These are phyloP conservation scores for Penicillium robsamsonii DNA, from an alignment of 495 filamentous ascomycete genomes.

Conservation along the genomic window DNA sequence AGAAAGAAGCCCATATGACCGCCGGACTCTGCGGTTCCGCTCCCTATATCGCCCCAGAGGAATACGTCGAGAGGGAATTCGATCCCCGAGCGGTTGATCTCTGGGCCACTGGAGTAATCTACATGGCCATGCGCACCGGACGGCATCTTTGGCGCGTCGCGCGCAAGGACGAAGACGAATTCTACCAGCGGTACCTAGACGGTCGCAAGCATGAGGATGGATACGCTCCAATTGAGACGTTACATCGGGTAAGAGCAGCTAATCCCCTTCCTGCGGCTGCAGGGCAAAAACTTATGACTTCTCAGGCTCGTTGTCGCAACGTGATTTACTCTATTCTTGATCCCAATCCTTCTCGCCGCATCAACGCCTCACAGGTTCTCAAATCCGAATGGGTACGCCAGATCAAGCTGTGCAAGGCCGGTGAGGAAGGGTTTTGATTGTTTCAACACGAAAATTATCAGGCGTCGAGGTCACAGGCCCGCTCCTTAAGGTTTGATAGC, in stretches of 20 bases:
- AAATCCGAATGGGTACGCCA: conserved; percentile 98
- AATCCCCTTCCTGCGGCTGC: conserved; percentile 9
- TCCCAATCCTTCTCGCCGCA: conserved; percentile 84
- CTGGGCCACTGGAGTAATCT: conserved; percentile 98
- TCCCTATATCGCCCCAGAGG: conserved; percentile 96
- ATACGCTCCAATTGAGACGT: conserved; percentile 91
- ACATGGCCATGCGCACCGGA: conserved; percentile 99
- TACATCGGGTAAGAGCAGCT: conserved; percentile 77
- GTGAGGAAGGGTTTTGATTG: conserved; percentile 79
- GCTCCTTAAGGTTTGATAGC: conserved; percentile 10
- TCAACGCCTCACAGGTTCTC: conserved; percentile 92
- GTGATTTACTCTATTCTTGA: conserved; percentile 98
- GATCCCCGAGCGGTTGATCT: conserved; percentile 95
- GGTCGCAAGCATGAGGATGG: conserved; percentile 91
- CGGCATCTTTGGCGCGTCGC: conserved; percentile 95
- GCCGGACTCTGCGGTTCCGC: conserved; percentile 93
- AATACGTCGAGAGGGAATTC: conserved; percentile 92
- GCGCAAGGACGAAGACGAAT: conserved; percentile 94
- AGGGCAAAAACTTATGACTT: conserved; percentile 35
- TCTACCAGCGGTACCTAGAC: conserved; percentile 89
- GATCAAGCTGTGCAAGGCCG: conserved; percentile 93
- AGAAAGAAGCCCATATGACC: conserved; percentile 97
- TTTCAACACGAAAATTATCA: background rate
- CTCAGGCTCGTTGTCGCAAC: conserved; percentile 90
- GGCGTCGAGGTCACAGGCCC: conserved; percentile 1